phyloP scores from a whole-genome alignment of 2,329 filamentous ascomycete species.

The Exophiala sideris region DNA sequence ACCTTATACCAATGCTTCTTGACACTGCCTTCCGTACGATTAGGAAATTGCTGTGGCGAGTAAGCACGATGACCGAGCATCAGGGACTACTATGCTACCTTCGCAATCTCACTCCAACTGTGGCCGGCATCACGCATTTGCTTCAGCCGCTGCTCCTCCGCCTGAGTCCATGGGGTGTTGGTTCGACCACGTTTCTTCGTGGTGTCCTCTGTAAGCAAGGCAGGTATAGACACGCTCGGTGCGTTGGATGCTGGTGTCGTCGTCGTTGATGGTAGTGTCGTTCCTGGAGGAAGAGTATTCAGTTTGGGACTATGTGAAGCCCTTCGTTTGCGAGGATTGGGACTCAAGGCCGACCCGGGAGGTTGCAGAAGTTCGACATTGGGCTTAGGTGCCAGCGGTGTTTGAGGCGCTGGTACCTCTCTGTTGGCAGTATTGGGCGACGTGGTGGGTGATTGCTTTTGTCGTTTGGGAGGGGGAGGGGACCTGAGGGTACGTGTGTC shows the following conservation, averaged over 20 bases:
- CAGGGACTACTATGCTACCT: slow-evolving; percentile 56
- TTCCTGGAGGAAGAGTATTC: slow-evolving; percentile 23
- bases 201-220: slow-evolving; percentile 21
- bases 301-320: slow-evolving; percentile 34
- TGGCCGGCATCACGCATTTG: slow-evolving; percentile 89
- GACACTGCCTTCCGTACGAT: slow-evolving; percentile 90
- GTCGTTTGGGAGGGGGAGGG: slow-evolving; percentile 19
- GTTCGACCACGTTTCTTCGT: slow-evolving; percentile 82
- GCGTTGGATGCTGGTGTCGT: not conserved
- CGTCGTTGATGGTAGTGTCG: slow-evolving; percentile 7
- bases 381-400: slow-evolving; percentile 22
- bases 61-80: slow-evolving; percentile 14
- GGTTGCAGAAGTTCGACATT: slow-evolving; percentile 20
- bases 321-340: slow-evolving; percentile 45
- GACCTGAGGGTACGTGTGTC: slow-evolving; percentile 10
- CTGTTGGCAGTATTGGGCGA: slow-evolving; percentile 11
- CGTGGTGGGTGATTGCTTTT: slow-evolving; percentile 19
- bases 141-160: slow-evolving; percentile 88
- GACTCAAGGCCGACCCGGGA: not conserved
- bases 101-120: slow-evolving; percentile 97
- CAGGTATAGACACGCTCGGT: slow-evolving; percentile 18
- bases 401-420: slow-evolving; percentile 15
- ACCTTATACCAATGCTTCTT: slow-evolving; percentile 99
- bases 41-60: slow-evolving; percentile 72
- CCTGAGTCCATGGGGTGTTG: slow-evolving; percentile 98